Base-by-base conservation (phyloP, 129 eudicot species). In the Deinandra increscens region DNA sequence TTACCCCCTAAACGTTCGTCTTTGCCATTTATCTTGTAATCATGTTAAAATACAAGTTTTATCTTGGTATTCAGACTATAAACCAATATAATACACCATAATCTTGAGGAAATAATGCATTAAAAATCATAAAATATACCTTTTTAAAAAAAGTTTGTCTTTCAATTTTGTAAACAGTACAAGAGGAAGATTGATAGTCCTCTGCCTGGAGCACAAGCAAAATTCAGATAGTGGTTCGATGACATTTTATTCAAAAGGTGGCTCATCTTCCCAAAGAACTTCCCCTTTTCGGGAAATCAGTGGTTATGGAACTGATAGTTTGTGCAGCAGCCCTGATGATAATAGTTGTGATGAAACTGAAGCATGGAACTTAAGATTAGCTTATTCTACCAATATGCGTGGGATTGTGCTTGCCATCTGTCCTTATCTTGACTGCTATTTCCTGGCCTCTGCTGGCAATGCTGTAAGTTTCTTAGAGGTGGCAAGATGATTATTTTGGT, bases 381-480 rank as follows among this genome's bases (percentile, higher is more conserved):
- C 85, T 61, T 81, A 77, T 75, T 75, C 87, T 9, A 71, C 86
- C 34, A 71, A 44, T 44, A 81, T 87, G 97, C 86, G 86, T 10
- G 99, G 99, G 23, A 77, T 85, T 69, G 92, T 93, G 6, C 86
- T 87, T 74, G 88, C 97, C 0, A 69, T 93, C 56, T 93, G 85
- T 66, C 78, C 97, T 34, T 93, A 85, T 66, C 97, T 93, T 72
- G 95, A 78, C 42, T 86, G 81, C 75, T 93, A 81, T 78, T 89
- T 93, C 84, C 34, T 93, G 83, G 99, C 95, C 38, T 87, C 97
- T 83, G 87, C 99, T 69, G 97, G 97, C 61, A 87, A 76, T 80
- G 81, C 86, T 69, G 99, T 93, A 85, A 81, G 99, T 80, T 81
- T 67, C 29, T 17, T 73, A 37, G 11, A 34, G 6, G 6, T 60